Evolutionary conservation across 2,329 filamentous ascomycete genomes (phyloP), one percentile per base, ranked within the genome.

Genomic region (Apiospora rasikravindrae): DNA sequence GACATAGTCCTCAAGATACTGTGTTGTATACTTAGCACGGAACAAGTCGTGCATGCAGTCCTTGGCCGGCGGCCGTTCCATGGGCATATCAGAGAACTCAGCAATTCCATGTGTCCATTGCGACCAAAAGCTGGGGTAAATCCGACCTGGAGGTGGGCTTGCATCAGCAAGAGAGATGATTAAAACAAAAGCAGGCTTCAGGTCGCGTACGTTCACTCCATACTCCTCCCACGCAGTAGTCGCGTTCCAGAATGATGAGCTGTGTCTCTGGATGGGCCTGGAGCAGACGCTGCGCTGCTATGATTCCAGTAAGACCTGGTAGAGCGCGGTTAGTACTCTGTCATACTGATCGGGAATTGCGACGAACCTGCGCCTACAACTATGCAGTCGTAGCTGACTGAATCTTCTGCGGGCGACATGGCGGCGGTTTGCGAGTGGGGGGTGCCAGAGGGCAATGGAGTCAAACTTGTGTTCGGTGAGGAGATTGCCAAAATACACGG

Each of bases 91-190:
- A 19, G 79, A 79, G 71, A 78, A 81, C 67, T 78, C 78, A 44
- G 79, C 73, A 71, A 77, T 78, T 24, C 78, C 75, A 47, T 76
- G 67, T 24, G 77, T 77, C 67, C 75, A 76, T 74, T 81, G 79
- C n/a, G 78, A 78, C 77, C 78, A 81, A 67, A 80, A 81, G 57
- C 71, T 74, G 45, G 77, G 75, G 73, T 78, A 79, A 8, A 67
- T 73, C 68, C 78, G 74, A 67, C 74, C 77, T 78, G 57, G 67
- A 40, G 73, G 66, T n/a, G n/a, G 53, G 57, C 49, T 68, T 69
- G 11, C 29, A 42, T 19, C 37, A 70, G 7, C 44, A 45, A 4
- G 19, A 16, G 19, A 45, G 14, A 19, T 1, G 6, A 19, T 19
- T 14, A 19, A 45, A 45, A 19, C 13, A 19, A n/a, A n/a, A n/a